Evolutionary conservation across 257 asterid species (phyloP).

Genomic region (Solanum pimpinellifolium): DNA sequence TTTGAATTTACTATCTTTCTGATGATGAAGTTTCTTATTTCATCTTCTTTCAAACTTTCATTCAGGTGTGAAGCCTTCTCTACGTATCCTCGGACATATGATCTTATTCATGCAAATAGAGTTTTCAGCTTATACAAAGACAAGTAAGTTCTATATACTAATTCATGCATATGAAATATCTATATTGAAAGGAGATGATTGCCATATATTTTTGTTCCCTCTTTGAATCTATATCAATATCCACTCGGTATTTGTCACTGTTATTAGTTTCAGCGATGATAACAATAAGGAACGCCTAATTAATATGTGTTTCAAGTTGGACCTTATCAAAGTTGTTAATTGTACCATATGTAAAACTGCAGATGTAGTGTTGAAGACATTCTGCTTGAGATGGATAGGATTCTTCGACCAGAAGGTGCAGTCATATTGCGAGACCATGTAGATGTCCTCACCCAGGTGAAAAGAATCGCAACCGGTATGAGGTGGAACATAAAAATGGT

Average conservation of each 20-base stretch:
- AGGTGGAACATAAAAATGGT: slow-evolving; percentile 26
- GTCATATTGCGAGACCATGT: slow-evolving; percentile 30
- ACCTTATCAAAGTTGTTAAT: background rate
- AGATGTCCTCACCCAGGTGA: slow-evolving; percentile 15
- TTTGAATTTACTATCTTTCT: background rate
- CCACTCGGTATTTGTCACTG: background rate
- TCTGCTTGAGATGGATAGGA: slow-evolving; percentile 30
- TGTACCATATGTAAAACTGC: background rate
- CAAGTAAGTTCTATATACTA: slow-evolving; percentile 13
- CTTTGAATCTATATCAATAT: background rate
- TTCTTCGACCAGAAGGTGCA: slow-evolving; percentile 36
- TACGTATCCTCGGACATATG: slow-evolving; percentile 33
- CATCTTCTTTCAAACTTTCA: background rate
- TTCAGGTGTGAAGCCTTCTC: slow-evolving; percentile 42
- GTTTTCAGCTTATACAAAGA: slow-evolving; percentile 29
- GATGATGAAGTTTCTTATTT: background rate
- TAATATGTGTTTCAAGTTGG: background rate
- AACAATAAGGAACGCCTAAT: background rate
- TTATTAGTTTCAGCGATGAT: background rate
- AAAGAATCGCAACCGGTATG: slow-evolving; percentile 23
- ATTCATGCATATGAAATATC: background rate
- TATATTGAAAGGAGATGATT: background rate
- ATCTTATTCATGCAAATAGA: slow-evolving; percentile 31
- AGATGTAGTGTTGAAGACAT: slow-evolving; percentile 29
- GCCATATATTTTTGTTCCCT: background rate